Evolutionary conservation across 306 rosid species (phyloP), one percentile per base, ranked within the genome.

Genomic region (Inga laurina): DNA sequence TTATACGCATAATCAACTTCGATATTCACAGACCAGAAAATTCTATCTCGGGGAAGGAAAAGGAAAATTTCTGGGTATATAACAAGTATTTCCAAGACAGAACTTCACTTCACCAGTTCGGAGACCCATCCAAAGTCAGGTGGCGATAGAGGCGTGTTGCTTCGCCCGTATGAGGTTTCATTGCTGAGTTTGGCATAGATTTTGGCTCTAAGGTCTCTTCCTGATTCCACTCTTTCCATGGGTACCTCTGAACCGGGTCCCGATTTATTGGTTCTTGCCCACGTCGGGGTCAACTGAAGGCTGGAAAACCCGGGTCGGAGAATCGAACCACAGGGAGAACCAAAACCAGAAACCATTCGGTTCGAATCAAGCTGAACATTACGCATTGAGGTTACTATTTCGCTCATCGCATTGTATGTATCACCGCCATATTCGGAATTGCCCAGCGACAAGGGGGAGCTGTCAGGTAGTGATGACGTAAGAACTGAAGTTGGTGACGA

Each of bases 211-310:
- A 91, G 80, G 30, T 82, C 88, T 73, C 88, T 88, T 45, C 97
- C 98, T 0, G 95, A 91, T 80, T 94, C 97, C 71, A 94, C 98
- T 70, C 97, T 93, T 86, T 93, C 98, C 93, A 88, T 86, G 27
- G 69, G 74, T 16, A 90, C 90, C 78, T 90, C 94, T 39, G 49
- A 41, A 69, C 74, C 71, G 19, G 69, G 69, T 13, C 39, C 69
- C 5, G 39, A 30, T 15, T 65, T 16, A 32, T 65, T 5, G 34
- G n/a, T 9, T 68, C 76, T 7, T 0, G 56, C 8, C 8, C 80
- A 82, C 22, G 70, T 82, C 4, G 85, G 87, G 0, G 79, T 82
- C 5, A 84, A 30, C 8, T 87, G 83, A 2, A 54, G 74, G 54
- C 87, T 82, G 35, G 75, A 51, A 49, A 86, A 69, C 3, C 81